Evolutionary conservation across 148 eudicot genomes (phyloP), one percentile per base, ranked within the genome.

Genomic region (Hydrangea macrophylla): DNA sequence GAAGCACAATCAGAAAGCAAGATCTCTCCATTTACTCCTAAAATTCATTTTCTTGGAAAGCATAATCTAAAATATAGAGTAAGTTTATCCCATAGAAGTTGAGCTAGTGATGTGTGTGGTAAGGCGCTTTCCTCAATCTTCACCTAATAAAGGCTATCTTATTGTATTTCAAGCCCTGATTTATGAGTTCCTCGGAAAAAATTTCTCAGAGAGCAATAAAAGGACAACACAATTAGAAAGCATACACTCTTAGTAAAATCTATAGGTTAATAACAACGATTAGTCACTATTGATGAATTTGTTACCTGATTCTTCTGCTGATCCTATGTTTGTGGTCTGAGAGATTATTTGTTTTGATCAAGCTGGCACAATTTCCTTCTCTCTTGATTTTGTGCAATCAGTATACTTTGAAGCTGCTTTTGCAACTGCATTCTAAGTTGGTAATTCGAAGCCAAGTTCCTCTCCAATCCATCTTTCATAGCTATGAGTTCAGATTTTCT

Each of bases 371-470:
- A 17, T 32, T 54, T 50, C 68, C 45, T n/a, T 62, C 57, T 63
- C 18, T 28, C 56, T 45, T 72, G 53, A 60, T 37, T 61, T 69
- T 65, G 65, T 9, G 53, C 55, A 10, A 55, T 60, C 64, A 80
- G 40, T 32, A 80, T 64, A 55, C 79, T 68, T 57, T 67, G 76
- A 32, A 85, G 83, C 76, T 85, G 86, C 69, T 74, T 81, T 71
- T 73, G 68, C 40, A 85, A 75, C 62, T 70, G 79, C 36, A 66
- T 73, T 67, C 37, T 76, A 26, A 58, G 39, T 55, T 72, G 69
- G 60, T 73, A 73, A 80, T 80, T 82, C 36, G 83, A 76, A 26
- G 81, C 82, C 69, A 82, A 64, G 54, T 59, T 78, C 58, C 63
- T 68, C 32, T 60, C 76, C 63, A 78, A 48, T 12, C 69, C 71